Evolutionary conservation across 768 basidiomycete genomes (phyloP), one percentile per base, ranked within the genome.

Genomic region (Paxillus involutus): DNA sequence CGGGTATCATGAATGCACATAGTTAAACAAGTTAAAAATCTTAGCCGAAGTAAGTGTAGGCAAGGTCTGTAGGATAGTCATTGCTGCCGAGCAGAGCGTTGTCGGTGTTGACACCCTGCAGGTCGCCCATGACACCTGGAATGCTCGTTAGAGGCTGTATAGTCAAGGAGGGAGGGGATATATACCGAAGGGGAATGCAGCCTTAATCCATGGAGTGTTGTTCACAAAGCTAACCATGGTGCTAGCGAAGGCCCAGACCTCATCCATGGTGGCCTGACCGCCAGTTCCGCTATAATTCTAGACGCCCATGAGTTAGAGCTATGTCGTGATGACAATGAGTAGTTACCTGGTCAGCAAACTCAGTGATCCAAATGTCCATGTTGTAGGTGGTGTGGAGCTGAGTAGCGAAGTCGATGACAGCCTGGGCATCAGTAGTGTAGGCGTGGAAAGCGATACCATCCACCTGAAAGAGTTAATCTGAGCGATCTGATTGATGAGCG

Each of bases 321-420:
- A 8, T 11, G 42, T 14, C 32, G 36, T 51, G 26, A 32, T 51
- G 26, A 32, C 6, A 13, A 26, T 8, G 6, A 36, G 16, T 30
- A 55, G 55, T 16, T 59, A 82, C 88, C 75, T 83, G 75, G 73
- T 82, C 85, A 56, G 88, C 89, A 60, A 81, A 85, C 63, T 94
- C 91, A 4, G 88, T 88, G 53, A 86, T 66, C 75, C 73, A 78
- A 52, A 92, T 65, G 17, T 63, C 61, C 47, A 54, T 33, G 12
- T 53, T 33, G 62, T 81, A 85, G 2, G 70, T 71, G 39, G 57
- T 55, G 63, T 89, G 71, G 61, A 80, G 79, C 1, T 70, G 59
- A 9, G 62, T 60, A 46, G 86, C 67, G 68, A 84, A 86, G 12
- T 52, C n/a, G 49, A 82, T 79, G 63, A 93, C 73, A 10, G 71